phyloP scores from a whole-genome alignment of 2,329 filamentous ascomycete genomes.

The Sporothrix phasma region DNA sequence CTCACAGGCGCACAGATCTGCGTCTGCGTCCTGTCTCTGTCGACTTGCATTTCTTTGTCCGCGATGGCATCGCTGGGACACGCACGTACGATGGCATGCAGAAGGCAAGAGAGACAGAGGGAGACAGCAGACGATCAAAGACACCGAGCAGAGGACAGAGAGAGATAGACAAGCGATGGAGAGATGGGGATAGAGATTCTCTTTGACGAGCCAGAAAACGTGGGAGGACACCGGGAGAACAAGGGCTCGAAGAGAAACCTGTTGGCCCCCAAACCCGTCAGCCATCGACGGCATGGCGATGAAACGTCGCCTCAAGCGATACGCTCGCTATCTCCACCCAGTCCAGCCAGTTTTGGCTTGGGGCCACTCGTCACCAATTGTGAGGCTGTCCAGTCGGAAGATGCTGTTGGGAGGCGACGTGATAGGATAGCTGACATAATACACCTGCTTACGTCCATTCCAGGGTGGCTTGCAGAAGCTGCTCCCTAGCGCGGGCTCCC shows the following conservation, averaged over 20 bases:
- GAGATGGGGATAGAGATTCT: too few species aligned
- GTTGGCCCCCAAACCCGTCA: background rate
- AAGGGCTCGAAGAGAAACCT: background rate
- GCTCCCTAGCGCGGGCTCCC: background rate
- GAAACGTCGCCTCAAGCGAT: background rate
- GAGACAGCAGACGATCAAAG: background rate
- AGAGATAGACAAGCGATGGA: background rate
- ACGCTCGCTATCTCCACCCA: background rate
- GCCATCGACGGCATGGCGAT: background rate
- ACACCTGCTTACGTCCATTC: background rate
- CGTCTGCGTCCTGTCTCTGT: background rate
- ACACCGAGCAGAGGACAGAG: background rate
- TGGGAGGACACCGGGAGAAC: background rate
- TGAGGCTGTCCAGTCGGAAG: background rate
- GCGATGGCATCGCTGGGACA: constrained; percentile 5
- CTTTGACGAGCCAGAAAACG: background rate
- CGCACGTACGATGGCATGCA: background rate
- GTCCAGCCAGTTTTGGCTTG: background rate
- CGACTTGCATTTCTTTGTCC: constrained; percentile 3
- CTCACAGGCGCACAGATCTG: constrained; percentile 5
- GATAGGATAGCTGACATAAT: background rate
- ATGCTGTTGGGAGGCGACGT: background rate
- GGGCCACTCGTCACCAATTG: background rate
- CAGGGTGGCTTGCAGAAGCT: background rate
- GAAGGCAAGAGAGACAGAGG: background rate